Evolutionary conservation across 179 eudicot species (phyloP).

Genomic region (Vitellaria paradoxa): DNA sequence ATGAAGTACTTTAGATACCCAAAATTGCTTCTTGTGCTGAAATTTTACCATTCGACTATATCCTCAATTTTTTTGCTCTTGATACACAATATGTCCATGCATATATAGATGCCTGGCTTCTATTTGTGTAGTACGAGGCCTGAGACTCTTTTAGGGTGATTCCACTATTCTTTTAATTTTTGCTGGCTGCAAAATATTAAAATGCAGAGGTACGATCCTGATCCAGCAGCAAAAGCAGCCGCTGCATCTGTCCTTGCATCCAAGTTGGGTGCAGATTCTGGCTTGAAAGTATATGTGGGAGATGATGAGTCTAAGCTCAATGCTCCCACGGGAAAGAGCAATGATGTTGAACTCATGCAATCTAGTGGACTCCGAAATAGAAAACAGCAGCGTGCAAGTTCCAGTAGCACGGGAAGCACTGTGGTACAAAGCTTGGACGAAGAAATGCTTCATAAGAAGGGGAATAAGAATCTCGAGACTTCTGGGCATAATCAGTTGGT

Average conservation of each 20-base stretch:
- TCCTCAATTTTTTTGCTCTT: no score
- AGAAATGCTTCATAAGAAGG: slow-evolving; percentile 33
- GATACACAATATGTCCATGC: no score
- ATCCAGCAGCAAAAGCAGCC: slow-evolving; percentile 98
- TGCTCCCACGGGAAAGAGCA: slow-evolving; percentile 58
- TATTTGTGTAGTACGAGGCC: no score
- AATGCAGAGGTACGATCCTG: slow-evolving; percentile 90
- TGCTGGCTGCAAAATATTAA: neutral
- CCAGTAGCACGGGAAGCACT: slow-evolving; percentile 41
- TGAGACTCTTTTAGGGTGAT: no score
- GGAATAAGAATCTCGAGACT: slow-evolving; percentile 29
- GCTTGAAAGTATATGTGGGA: slow-evolving; percentile 64
- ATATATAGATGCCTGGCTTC: no score
- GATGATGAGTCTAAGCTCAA: slow-evolving; percentile 44
- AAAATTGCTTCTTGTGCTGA: neutral
- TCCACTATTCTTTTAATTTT: no score
- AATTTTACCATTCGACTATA: no score
- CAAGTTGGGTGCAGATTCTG: slow-evolving; percentile 83
- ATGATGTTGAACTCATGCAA: slow-evolving; percentile 54
- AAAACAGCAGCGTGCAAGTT: slow-evolving; percentile 47
- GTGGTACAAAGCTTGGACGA: slow-evolving; percentile 32
- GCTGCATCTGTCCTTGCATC: slow-evolving; percentile 96
- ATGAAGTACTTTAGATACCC: neutral
- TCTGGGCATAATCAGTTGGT: slow-evolving; percentile 47
- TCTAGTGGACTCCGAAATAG: slow-evolving; percentile 76